Base-by-base conservation (phyloP, 1,284 basidiomycete species). In the Ceratorhiza oryzae-sativae region DNA sequence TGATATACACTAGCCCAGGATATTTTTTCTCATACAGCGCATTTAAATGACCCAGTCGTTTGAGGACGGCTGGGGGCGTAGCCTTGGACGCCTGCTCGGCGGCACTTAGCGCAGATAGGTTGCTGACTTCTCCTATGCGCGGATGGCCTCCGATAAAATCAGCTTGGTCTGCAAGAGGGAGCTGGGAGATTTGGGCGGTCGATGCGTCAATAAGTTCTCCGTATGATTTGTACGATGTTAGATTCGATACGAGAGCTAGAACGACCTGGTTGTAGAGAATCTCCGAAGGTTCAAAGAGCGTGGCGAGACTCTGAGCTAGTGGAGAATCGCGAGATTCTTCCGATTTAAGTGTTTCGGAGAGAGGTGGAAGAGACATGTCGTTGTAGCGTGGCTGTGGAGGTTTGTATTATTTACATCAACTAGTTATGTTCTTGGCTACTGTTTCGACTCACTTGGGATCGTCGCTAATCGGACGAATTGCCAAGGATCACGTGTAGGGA, bases 141-240 rank as follows among this genome's bases (percentile, higher is more conserved):
- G 95, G 95, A 81, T 97, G 95, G 1, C 89, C 93, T 1, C 84
- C 85, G 73, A 96, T 84, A 78, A 97, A 95, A 70, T 82, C 80
- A 0, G 89, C 89, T 78, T 88, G 88, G 12, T 86, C 82, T 12
- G 82, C 79, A 55, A 81, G 76, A 48, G 84, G 81, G 92, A 93
- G 95, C 41, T 75, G 77, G 6, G 77, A 76, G 32, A 93, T 86
- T 62, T 86, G 81, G 0, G 76, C 62, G 68, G 89, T 80, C 2
- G 90, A 86, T 9, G 82, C 76, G 77, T 90, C 86, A 76, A 96
- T 85, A 72, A 96, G 81, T 12, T 84, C 80, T 15, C 80, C 65
- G 79, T 93, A 93, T 5, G 86, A 76, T 6, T 79, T 76, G 71
- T 84, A 72, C 1, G 75, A 39, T 23, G 81, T 15, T 13, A 70